Evolutionary conservation across 176 grass and related monocot genomes (phyloP).

Genomic region (Chrysopogon serrulatus): DNA sequence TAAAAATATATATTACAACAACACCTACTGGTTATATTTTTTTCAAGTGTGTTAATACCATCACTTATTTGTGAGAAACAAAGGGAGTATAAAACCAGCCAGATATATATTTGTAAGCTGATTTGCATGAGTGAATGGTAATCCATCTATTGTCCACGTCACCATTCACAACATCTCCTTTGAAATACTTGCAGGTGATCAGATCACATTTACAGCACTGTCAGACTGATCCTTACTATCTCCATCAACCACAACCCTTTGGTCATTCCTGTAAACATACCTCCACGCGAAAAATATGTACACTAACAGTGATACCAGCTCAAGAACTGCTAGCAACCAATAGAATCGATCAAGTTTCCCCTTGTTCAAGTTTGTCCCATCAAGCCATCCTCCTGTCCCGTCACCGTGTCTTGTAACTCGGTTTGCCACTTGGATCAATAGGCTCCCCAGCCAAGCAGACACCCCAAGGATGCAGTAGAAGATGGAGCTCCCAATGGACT

Average conservation of each 20-base stretch:
- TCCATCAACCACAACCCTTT: constrained; percentile 15
- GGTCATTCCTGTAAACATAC: constrained; percentile 62
- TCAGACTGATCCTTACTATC: neutral
- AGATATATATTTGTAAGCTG: neutral
- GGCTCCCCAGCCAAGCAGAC: constrained; percentile 53
- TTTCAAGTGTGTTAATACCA: neutral
- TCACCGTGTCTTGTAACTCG: constrained; percentile 30
- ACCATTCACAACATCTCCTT: neutral
- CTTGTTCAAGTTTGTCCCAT: constrained; percentile 63
- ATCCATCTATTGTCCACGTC: neutral
- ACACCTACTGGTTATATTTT: neutral
- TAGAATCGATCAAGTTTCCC: constrained; percentile 74
- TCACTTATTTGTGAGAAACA: neutral
- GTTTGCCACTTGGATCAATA: constrained; percentile 64
- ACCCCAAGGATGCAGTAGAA: constrained; percentile 80
- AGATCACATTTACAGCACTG: neutral
- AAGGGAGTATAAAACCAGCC: neutral
- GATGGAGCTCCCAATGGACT: constrained; percentile 74
- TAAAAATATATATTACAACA: neutral
- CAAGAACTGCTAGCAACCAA: constrained; percentile 50
- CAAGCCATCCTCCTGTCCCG: constrained; percentile 55
- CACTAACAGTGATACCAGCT: constrained; percentile 44
- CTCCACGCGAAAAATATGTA: constrained; percentile 53
- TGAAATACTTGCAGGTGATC: neutral
- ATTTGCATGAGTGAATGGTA: neutral